Evolutionary conservation across 495 filamentous ascomycete species (phyloP).

Genomic region (Haplographium delicatum): DNA sequence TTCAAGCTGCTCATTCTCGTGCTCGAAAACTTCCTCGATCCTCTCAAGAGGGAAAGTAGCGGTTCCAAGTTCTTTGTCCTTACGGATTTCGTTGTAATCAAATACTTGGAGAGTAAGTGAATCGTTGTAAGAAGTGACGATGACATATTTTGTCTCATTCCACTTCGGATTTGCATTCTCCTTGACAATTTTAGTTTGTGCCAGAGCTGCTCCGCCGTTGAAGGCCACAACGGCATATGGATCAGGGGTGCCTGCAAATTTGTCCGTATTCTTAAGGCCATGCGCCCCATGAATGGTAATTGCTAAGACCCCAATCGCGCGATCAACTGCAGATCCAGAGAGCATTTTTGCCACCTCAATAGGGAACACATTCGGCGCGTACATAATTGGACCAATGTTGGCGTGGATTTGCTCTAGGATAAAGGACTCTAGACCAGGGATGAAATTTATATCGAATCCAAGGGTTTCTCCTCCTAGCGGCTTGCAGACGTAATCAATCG

Average conservation of each 20-base stretch:
- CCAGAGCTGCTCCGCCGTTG: conserved; percentile 73
- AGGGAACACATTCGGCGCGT: conserved; percentile 93
- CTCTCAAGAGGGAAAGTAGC: conserved; percentile 81
- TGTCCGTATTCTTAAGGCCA: conserved; percentile 91
- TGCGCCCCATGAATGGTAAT: conserved; percentile 86
- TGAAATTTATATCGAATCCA: conserved; percentile 98
- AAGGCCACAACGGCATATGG: conserved; percentile 86
- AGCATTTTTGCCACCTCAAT: conserved; percentile 99
- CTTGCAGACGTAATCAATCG: conserved; percentile 95
- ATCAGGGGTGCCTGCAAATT: conserved; percentile 88
- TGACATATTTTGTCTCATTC: conserved; percentile 94
- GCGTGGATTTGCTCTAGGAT: conserved; percentile 94
- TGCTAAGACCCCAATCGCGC: conserved; percentile 90
- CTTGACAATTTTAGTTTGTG: conserved; percentile 80
- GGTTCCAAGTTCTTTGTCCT: conserved; percentile 90
- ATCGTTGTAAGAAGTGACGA: conserved; percentile 85
- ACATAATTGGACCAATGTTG: conserved; percentile 93
- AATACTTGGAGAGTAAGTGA: conserved; percentile 74
- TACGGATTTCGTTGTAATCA: conserved; percentile 93
- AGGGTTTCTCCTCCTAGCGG: conserved; percentile 91
- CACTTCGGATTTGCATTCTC: conserved; percentile 84
- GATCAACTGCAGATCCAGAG: conserved; percentile 88
- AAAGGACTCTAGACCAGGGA: conserved; percentile 86
- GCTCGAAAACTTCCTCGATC: conserved; percentile 65
- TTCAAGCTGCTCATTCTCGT: conserved; percentile 81